These are phyloP conservation scores for Escallonia herrerae DNA, from an alignment of 129 eudicot species.

Conservation along the genomic window DNA sequence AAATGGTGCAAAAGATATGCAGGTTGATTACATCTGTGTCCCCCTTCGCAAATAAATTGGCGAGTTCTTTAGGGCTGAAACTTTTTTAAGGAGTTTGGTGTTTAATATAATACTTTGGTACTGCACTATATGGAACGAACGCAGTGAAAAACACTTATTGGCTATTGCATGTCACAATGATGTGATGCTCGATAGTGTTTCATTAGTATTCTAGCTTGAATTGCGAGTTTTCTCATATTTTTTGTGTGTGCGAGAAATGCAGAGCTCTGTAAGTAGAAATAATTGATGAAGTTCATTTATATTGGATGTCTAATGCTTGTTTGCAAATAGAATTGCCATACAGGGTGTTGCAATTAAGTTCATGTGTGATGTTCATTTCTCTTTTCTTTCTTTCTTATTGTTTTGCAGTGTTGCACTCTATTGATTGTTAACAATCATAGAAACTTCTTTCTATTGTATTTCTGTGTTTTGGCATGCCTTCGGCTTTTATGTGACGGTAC, in stretches of 20 bases:
- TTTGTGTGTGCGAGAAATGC: background rate
- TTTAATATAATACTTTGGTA: no score
- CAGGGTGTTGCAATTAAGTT: background rate
- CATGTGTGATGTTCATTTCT: background rate
- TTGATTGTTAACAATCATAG: background rate
- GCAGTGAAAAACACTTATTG: no score
- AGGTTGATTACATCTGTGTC: slow-evolving; percentile 36
- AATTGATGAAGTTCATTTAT: no score
- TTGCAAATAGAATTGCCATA: no score
- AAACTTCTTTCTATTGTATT: background rate
- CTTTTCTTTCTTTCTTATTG: background rate
- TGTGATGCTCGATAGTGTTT: background rate
- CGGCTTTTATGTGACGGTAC: no score
- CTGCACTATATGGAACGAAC: no score
- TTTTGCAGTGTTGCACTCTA: background rate
- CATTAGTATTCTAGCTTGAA: background rate
- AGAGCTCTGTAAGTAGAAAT: background rate
- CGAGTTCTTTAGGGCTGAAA: no score
- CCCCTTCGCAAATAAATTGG: no score
- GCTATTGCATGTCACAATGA: no score
- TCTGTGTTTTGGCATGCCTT: background rate
- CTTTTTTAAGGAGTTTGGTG: no score
- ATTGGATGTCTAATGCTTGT: no score
- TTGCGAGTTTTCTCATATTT: background rate
- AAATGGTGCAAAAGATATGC: slow-evolving; percentile 44